These are phyloP conservation scores for Schizopora paradoxa DNA, from an alignment of 1,284 basidiomycete genomes.

Conservation along the genomic window DNA sequence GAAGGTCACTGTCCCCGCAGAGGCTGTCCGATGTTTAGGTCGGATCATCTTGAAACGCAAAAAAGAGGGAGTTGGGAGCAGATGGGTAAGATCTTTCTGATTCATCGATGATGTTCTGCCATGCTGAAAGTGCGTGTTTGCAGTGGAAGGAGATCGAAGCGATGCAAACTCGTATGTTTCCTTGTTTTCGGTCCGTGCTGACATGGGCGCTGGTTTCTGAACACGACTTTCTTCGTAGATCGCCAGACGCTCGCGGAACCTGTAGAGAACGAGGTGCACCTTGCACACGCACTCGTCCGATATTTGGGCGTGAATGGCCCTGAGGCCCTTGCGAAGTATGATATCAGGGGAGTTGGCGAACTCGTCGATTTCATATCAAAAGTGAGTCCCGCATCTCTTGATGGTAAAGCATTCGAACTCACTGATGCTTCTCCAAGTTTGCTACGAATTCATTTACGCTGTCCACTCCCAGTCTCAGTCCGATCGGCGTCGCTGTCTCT, in stretches of 20 bases:
- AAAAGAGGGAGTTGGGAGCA: slow-evolving; percentile 46
- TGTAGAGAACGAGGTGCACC: slow-evolving; percentile 52
- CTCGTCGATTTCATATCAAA: slow-evolving; percentile 69
- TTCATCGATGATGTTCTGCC: slow-evolving; percentile 1
- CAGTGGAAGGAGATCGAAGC: slow-evolving; percentile 62
- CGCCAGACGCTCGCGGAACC: slow-evolving; percentile 44
- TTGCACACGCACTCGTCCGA: slow-evolving; percentile 66
- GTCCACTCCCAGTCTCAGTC: slow-evolving; percentile 66
- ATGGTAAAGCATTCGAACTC: not conserved
- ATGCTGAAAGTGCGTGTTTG: slow-evolving; percentile 2
- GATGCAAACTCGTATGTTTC: slow-evolving; percentile 70
- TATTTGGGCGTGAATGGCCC: slow-evolving; percentile 57
- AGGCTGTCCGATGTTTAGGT: slow-evolving; percentile 72
- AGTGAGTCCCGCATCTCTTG: slow-evolving; percentile 33
- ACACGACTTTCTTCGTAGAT: slow-evolving; percentile 37
- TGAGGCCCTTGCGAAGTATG: slow-evolving; percentile 51
- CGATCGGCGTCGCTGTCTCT: slow-evolving; percentile 78
- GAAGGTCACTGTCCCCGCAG: slow-evolving; percentile 52
- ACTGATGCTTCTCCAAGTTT: slow-evolving; percentile 48
- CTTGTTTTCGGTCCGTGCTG: not conserved
- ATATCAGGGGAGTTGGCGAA: slow-evolving; percentile 50
- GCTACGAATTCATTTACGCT: slow-evolving; percentile 86
- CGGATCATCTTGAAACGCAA: slow-evolving; percentile 66
- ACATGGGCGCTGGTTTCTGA: slow-evolving; percentile 15
- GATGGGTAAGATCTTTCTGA: slow-evolving; percentile 47